A percentile compares a stretch with the other conserved stretches of the same genome.
Evolutionary conservation across 2,329 filamentous ascomycete species (phyloP).

Genomic region (Paecilomyces fulvus): DNA sequence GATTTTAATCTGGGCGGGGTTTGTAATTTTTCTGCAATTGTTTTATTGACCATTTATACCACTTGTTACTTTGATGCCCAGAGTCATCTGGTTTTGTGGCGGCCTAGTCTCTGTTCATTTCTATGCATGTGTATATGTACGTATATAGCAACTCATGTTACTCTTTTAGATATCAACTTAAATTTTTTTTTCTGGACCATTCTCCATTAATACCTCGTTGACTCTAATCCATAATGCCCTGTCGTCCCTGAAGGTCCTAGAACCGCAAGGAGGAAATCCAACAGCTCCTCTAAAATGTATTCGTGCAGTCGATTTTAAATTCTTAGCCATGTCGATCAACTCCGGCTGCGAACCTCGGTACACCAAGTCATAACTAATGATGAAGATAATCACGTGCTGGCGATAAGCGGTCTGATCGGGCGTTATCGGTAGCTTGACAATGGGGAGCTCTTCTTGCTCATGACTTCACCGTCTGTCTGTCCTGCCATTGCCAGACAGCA

Average conservation of each 20-base stretch:
- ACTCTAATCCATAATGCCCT: neutral
- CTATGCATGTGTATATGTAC: neutral
- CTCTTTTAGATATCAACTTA: neutral
- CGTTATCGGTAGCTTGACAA: conserved; percentile 3
- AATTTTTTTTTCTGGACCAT: conserved; percentile 3
- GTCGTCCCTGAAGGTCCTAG: too few relatives aligned
- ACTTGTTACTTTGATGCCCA: neutral
- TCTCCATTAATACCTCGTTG: neutral
- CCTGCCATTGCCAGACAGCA: neutral
- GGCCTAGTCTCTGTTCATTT: neutral
- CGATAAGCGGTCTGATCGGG: neutral
- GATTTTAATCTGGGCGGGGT: neutral
- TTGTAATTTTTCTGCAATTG: neutral
- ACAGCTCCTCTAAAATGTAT: too few relatives aligned
- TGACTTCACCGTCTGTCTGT: neutral
- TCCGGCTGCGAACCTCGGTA: too few relatives aligned
- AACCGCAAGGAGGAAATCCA: too few relatives aligned
- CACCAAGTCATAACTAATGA: conserved; percentile 6
- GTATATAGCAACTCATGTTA: neutral
- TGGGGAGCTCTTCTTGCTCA: neutral
- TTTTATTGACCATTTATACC: neutral
- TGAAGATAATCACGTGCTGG: conserved; percentile 1
- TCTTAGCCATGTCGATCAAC: too few relatives aligned
- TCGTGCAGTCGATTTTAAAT: too few relatives aligned
- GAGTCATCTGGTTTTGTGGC: neutral